Conservation (phyloP, 2,329 filamentous ascomycete species). For the Lachnellula cervina region DNA sequence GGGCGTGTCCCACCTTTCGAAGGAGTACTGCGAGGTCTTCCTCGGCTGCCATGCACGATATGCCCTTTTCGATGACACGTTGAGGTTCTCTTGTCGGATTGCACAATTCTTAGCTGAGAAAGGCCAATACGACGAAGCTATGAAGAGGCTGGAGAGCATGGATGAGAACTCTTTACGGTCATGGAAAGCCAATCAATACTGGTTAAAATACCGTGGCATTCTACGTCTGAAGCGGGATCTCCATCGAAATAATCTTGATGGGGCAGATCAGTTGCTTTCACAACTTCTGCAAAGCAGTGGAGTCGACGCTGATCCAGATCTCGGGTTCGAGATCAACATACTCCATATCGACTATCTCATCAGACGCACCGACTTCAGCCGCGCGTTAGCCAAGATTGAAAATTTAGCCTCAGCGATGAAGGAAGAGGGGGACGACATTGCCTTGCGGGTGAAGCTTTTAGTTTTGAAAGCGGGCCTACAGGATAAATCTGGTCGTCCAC, state of each 20-base stretch:
- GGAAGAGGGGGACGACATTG: constrained; percentile 54
- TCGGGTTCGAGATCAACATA: constrained; percentile 53
- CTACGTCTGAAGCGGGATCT: constrained; percentile 61
- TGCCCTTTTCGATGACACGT: constrained; percentile 68
- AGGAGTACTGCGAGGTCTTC: constrained; percentile 66
- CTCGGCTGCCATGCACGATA: constrained; percentile 64
- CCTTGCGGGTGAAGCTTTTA: constrained; percentile 56
- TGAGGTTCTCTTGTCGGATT: constrained; percentile 68
- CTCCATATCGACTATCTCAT: constrained; percentile 56
- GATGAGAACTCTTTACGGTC: constrained; percentile 61
- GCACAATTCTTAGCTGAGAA: constrained; percentile 61
- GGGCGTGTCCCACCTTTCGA: constrained; percentile 54
- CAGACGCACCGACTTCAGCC: constrained; percentile 45
- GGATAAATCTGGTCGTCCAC: constrained; percentile 52
- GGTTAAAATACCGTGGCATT: constrained; percentile 61
- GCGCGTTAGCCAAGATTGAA: constrained; percentile 51
- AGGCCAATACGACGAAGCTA: constrained; percentile 68
- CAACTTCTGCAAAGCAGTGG: constrained; percentile 44
- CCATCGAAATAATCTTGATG: constrained; percentile 50
- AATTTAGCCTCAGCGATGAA: constrained; percentile 45
- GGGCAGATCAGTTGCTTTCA: constrained; percentile 51
- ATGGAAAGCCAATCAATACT: constrained; percentile 72
- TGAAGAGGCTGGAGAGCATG: constrained; percentile 54
- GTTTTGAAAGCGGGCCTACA: constrained; percentile 58
- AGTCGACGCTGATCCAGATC: constrained; percentile 50